A percentile compares a stretch with the other conserved stretches of the same genome.
phyloP scores from a whole-genome alignment of 768 basidiomycete species.

The Pulveroboletus ravenelii region DNA sequence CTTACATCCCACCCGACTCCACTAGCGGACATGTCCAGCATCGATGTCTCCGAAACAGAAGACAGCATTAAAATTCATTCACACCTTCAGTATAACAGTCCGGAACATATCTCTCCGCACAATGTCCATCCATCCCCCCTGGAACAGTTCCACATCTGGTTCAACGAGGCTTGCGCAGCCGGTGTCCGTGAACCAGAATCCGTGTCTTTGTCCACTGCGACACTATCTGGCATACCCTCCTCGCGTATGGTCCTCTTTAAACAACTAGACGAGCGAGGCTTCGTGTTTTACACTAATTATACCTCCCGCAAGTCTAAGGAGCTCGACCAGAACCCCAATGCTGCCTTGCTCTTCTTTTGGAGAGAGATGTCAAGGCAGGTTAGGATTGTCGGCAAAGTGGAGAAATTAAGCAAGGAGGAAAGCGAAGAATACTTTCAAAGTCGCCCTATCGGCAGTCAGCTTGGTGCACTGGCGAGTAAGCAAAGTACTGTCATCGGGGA shows the following conservation, averaged over 20 bases:
- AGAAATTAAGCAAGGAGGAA: constrained; percentile 68
- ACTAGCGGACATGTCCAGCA: constrained; percentile 16
- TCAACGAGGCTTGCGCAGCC: constrained; percentile 54
- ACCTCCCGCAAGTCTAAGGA: constrained; percentile 87
- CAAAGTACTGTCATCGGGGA: constrained; percentile 82
- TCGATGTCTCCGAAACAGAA: constrained; percentile 39
- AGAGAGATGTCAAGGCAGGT: constrained; percentile 75
- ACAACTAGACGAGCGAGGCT: constrained; percentile 81
- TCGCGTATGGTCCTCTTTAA: constrained; percentile 89
- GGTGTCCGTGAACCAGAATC: constrained; percentile 87
- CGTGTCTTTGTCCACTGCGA: constrained; percentile 75
- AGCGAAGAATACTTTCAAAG: constrained; percentile 78
- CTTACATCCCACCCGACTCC: neutral
- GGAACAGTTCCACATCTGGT: constrained; percentile 84
- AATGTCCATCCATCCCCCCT: constrained; percentile 65
- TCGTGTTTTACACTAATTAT: constrained; percentile 98
- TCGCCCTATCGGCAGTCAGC: constrained; percentile 75
- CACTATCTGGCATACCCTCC: constrained; percentile 72
- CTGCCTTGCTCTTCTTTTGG: constrained; percentile 90
- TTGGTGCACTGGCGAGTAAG: constrained; percentile 92
- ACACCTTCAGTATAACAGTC: constrained; percentile 71
- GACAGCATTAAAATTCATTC: constrained; percentile 64
- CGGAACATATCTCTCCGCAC: constrained; percentile 60
- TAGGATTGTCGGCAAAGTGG: constrained; percentile 79
- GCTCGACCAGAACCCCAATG: constrained; percentile 69